Percentiles rank a stretch among this genome's conserved stretches.
These are phyloP conservation scores for Salix viminalis DNA, from an alignment of 345 rosid species.

Conservation along the genomic window DNA sequence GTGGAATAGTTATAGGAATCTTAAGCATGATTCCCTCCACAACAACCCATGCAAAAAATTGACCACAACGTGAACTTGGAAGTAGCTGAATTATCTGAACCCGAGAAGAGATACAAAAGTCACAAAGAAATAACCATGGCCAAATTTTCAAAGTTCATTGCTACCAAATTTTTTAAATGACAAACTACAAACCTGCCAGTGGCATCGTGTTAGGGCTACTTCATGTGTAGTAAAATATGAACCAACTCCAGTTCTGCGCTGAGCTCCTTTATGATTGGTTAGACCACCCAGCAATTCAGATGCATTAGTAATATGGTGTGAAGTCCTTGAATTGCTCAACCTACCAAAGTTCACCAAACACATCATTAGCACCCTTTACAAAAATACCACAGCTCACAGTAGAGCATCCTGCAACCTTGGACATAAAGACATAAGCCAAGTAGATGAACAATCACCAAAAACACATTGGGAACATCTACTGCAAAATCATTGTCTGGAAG, in stretches of 20 bases:
- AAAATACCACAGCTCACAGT: neutral
- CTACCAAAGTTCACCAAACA: slow-evolving; percentile 35
- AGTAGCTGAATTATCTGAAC: slow-evolving; percentile 80
- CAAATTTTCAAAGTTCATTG: slow-evolving; percentile 5
- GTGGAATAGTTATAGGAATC: slow-evolving; percentile 71
- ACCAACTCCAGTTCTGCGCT: slow-evolving; percentile 43
- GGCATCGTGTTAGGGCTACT: slow-evolving; percentile 61
- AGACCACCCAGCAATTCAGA: slow-evolving; percentile 24
- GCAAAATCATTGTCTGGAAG: neutral
- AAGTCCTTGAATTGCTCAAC: slow-evolving; percentile 48
- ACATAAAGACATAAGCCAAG: neutral
- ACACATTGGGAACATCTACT: neutral
- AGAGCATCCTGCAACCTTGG: too few species aligned
- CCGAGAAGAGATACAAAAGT: slow-evolving; percentile 14
- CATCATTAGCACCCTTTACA: slow-evolving; percentile 3
- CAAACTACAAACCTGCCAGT: slow-evolving; percentile 69
- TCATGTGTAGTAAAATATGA: slow-evolving; percentile 82
- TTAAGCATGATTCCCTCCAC: slow-evolving; percentile 89
- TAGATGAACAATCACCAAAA: neutral
- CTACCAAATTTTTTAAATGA: slow-evolving; percentile 12
- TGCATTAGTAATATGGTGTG: slow-evolving; percentile 26
- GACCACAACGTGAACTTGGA: slow-evolving; percentile 56
- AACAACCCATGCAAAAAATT: slow-evolving; percentile 81
- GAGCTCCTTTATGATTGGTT: slow-evolving; percentile 38
- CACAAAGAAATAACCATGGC: slow-evolving; percentile 20